These are phyloP conservation scores for Kluyveromyces dobzhanskii DNA, from an alignment of 805 yeast genomes.

Conservation along the genomic window DNA sequence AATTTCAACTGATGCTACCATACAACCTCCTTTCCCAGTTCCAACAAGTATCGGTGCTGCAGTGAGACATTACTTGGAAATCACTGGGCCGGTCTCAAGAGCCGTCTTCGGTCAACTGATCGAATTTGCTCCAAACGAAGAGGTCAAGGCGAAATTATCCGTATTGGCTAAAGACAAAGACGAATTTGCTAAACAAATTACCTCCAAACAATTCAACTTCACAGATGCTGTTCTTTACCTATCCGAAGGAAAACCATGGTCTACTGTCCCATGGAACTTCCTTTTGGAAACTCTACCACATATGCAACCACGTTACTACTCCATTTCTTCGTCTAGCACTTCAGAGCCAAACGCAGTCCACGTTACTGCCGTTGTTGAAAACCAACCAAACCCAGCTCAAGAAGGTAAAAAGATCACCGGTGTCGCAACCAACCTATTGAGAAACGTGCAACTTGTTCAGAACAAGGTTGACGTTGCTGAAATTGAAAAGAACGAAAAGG, in stretches of 20 bases:
- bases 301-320: conserved; percentile 90
- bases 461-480: conserved; percentile 32
- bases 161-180: conserved; percentile 60
- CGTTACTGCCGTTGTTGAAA: conserved; percentile 89
- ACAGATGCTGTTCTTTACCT: conserved; percentile 63
- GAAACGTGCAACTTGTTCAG: conserved; percentile 56
- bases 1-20: conserved; percentile 63
- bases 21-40: conserved; percentile 53
- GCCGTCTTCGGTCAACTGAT: conserved; percentile 67
- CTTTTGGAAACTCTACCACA: conserved; percentile 73
- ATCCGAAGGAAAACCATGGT: conserved; percentile 66
- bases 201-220: conserved; percentile 53
- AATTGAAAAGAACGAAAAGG: not conserved
- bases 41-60: conserved; percentile 89
- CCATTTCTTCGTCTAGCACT: conserved; percentile 84
- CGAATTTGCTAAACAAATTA: conserved; percentile 57
- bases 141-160: conserved; percentile 32
- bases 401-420: conserved; percentile 40
- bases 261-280: conserved; percentile 71
- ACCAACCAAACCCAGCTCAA: conserved; percentile 30
- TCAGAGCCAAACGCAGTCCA: conserved; percentile 69
- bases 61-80: conserved; percentile 80
- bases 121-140: conserved; percentile 71
- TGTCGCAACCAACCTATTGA: conserved; percentile 83
- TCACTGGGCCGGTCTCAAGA: conserved; percentile 89